Conservation (phyloP, 345 rosid species). For the Ricinus communis region DNA sequence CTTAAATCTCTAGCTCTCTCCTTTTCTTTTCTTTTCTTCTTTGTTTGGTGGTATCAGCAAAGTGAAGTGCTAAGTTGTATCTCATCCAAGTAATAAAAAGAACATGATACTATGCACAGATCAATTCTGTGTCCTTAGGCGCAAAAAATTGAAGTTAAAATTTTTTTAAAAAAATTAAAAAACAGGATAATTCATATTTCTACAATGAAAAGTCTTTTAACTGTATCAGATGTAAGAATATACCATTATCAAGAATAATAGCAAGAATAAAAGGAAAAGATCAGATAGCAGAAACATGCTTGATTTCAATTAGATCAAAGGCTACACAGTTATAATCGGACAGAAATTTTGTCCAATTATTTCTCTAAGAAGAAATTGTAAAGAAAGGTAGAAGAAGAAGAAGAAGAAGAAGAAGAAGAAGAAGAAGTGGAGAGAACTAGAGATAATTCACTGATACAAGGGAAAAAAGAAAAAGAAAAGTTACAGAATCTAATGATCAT, state of each 20-base stretch:
- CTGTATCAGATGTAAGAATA: too few species aligned
- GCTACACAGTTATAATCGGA: conserved; percentile 36
- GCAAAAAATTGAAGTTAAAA: too few species aligned
- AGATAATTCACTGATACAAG: conserved; percentile 29
- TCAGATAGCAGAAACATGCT: conserved; percentile 26
- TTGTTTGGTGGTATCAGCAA: neutral
- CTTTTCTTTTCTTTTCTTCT: too few species aligned
- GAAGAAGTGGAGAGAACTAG: conserved; percentile 21
- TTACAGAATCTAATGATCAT: conserved; percentile 36
- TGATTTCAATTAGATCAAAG: conserved; percentile 38
- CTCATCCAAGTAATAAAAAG: neutral
- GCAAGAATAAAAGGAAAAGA: neutral
- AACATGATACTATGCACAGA: conserved; percentile 5
- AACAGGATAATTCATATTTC: too few species aligned
- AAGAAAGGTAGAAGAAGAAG: too few species aligned
- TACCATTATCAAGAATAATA: conserved; percentile 3
- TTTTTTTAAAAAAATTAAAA: too few species aligned
- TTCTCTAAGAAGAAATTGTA: conserved; percentile 27
- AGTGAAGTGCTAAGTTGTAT: conserved; percentile 18
- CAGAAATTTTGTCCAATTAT: conserved; percentile 35
- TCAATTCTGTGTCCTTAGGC: conserved; percentile 1
- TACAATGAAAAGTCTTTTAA: too few species aligned
- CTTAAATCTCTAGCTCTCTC: too few species aligned
- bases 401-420: conserved; percentile 21
- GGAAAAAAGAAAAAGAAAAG: conserved; percentile 5